Evolutionary conservation across 225 moss, liverwort and hornwort genomes (phyloP).

Genomic region (Climacium dendroides): DNA sequence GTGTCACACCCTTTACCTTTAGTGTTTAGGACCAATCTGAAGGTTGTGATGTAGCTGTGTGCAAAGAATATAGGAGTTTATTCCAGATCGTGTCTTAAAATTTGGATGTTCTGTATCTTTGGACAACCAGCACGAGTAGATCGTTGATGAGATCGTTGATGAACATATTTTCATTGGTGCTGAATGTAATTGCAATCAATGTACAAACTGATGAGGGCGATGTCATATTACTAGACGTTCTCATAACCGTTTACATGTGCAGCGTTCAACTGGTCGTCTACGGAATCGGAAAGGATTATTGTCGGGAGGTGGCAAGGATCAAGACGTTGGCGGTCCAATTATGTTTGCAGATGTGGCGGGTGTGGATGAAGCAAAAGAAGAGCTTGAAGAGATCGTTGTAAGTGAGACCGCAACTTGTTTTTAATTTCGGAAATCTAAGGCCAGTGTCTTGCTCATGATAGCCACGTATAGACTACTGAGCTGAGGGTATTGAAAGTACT

Average conservation of each 20-base stretch:
- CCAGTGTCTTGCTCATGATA: background rate
- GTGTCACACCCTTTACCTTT: background rate
- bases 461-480: background rate
- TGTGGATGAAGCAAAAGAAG: constrained; percentile 97
- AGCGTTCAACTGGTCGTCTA: constrained; percentile 91
- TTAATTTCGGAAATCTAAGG: background rate
- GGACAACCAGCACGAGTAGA: background rate
- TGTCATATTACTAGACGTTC: background rate
- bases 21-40: background rate
- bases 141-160: background rate
- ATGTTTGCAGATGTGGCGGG: constrained; percentile 97
- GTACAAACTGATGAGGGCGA: background rate
- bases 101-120: background rate
- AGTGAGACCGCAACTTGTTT: constrained; percentile 8
- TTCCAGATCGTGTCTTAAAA: background rate
- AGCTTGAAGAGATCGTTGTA: constrained; percentile 98
- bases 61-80: background rate
- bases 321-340: constrained; percentile 58
- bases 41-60: background rate
- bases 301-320: constrained; percentile 78
- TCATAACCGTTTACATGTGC: constrained; percentile 4
- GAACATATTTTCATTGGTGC: background rate
- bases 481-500: background rate
- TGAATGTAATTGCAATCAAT: background rate
- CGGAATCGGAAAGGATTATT: constrained; percentile 62